A percentile compares a stretch with the other conserved stretches of the same genome.
Conservation (phyloP, 2,329 filamentous ascomycete genomes). For the Epichloe brachyelytri region DNA sequence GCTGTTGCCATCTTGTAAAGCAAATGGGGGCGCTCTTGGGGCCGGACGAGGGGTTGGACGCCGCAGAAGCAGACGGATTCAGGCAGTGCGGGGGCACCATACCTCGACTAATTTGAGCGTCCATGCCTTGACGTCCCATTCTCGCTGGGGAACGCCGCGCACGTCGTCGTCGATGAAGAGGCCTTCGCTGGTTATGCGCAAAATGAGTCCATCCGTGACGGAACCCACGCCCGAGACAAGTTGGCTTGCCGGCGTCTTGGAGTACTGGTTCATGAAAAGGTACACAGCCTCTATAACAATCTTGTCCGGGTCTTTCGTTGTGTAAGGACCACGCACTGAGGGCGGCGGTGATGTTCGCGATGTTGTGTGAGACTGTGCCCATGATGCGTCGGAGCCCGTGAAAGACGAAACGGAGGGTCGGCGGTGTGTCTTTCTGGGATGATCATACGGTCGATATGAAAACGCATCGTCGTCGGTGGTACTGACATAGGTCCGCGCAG, state of each 20-base stretch:
- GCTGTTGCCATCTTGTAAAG: constrained; percentile 34
- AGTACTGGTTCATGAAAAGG: constrained; percentile 78
- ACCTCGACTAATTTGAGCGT: constrained; percentile 87
- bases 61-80: constrained; percentile 27
- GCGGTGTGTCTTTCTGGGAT: constrained; percentile 43
- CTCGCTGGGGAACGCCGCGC: constrained; percentile 77
- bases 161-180: constrained; percentile 96
- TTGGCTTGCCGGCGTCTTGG: constrained; percentile 80
- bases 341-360: constrained; percentile 72
- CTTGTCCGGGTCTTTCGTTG: constrained; percentile 86
- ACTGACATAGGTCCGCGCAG: constrained; percentile 45
- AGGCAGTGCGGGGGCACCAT: constrained; percentile 59
- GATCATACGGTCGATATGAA: constrained; percentile 69
- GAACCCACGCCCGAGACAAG: constrained; percentile 71
- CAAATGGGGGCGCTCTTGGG: constrained; percentile 27
- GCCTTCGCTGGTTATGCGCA: constrained; percentile 86
- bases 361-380: constrained; percentile 73
- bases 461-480: constrained; percentile 50
- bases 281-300: constrained; percentile 92
- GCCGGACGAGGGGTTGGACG: constrained; percentile 27
- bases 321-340: constrained; percentile 64
- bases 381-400: constrained; percentile 69
- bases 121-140: constrained; percentile 99
- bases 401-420: constrained; percentile 56
- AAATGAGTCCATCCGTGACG: constrained; percentile 83